Evolutionary conservation across 2,329 filamentous ascomycete species (phyloP), one percentile per base, ranked within the genome.

Genomic region (Fusarium palustre): DNA sequence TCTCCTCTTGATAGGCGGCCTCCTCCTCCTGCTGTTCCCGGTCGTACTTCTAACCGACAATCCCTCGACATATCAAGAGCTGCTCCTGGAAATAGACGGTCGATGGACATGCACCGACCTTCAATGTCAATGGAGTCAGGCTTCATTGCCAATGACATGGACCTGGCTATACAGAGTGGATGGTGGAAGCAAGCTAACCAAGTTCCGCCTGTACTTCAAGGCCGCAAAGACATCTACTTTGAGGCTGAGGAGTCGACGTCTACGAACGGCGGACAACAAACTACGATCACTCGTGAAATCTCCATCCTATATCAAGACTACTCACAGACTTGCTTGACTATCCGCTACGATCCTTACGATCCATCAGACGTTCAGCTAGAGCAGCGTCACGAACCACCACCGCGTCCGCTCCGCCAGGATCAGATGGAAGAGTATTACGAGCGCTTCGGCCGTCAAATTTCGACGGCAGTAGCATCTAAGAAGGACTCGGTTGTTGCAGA

Each of bases 251-350:
- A 97, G 76, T 89, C 90, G 2, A 90, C 86, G 9, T 87, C 90
- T 16, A 86, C 87, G 13, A 90, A 90, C 68, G 87, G 90, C 16
- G 90, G 91, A 30, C 90, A 92, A 28, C 91, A 90, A 77, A 89
- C 89, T 1, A 86, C 86, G 2, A 83, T 97, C 22, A 92, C 91
- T 9, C 94, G 94, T 70, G 90, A 94, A 63, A 86, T 97, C 42
- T 96, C 91, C 73, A 84, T 98, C n/a, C 82, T 99, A 11, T 99
- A 93, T 82, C 90, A 94, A 75, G 96, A 99, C 81, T 99, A 99
- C 79, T 97, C 94, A 20, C 96, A 98, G 78, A 98, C 95, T 0
- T 86, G 97, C 68, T 87, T 99, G 74, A 93, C 91, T 0, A 92
- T 90, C 20, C 90, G 86, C 52, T 98, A 91, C 78, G 92, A 97